A percentile compares a stretch with the other conserved stretches of the same genome.
phyloP scores from a whole-genome alignment of 106 monocot species.

The Dendrobium chrysotoxum region DNA sequence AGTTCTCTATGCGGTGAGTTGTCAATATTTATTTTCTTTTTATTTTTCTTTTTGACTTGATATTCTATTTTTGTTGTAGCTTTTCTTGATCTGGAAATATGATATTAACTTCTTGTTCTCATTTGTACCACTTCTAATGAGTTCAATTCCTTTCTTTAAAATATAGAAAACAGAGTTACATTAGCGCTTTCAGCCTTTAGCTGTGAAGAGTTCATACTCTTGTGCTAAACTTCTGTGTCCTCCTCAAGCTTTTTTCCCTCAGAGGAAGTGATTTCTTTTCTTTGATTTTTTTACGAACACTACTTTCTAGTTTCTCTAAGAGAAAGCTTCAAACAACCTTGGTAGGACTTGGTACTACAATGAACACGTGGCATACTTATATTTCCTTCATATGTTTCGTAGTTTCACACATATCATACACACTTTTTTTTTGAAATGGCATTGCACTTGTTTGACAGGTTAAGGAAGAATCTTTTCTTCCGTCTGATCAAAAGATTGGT shows the following conservation, averaged over 20 bases:
- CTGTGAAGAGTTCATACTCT: not conserved
- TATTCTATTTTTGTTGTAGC: not conserved
- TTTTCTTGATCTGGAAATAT: not conserved
- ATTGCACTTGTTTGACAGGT: not conserved
- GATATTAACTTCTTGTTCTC: not conserved
- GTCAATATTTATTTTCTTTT: slow-evolving; percentile 3
- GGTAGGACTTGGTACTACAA: not conserved
- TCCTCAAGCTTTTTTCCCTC: not conserved
- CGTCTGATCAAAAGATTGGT: not conserved
- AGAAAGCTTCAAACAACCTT: not conserved
- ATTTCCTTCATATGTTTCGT: not conserved
- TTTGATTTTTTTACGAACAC: not conserved
- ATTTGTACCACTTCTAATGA: not conserved
- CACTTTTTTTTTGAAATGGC: not conserved
- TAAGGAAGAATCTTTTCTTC: not conserved
- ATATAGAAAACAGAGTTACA: not conserved
- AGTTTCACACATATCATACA: not conserved
- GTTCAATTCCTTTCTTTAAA: not conserved
- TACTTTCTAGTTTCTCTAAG: not conserved
- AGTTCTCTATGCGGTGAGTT: slow-evolving; percentile 83
- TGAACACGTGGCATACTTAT: not conserved
- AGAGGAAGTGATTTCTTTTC: not conserved
- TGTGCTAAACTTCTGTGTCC: not conserved
- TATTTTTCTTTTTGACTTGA: not conserved
- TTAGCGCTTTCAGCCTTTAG: not conserved